Evolutionary conservation across 495 filamentous ascomycete species (phyloP), one percentile per base, ranked within the genome.

Genomic region (Aspergillus asperescens): DNA sequence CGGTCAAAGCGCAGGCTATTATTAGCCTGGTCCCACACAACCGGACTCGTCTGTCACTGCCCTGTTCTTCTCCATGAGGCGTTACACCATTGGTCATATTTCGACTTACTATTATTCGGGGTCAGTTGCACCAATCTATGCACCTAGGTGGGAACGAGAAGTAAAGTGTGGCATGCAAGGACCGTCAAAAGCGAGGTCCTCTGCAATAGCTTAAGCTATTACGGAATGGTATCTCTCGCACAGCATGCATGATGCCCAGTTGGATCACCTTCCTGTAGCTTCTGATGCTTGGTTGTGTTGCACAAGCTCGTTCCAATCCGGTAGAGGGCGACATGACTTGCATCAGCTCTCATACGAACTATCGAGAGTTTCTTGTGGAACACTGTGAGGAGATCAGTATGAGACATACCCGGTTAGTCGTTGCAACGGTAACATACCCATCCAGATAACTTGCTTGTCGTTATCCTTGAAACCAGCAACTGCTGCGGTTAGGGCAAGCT

Each of bases 191-290:
- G 32, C 32, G 4, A 35, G n/a, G n/a, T 16, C 32, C n/a, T 35
- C 32, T 35, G 32, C 32, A 16, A 35, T 35, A 35, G 32, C 10
- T 16, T n/a, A 16, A 35, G 32, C 32, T 16, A 3, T 5, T 35
- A 35, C 16, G 32, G 35, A 15, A 66, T 51, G 27, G 40, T 20
- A 23, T 22, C 10, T 3, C 13, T 35, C 27, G 24, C 35, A 51
- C 27, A 2, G 25, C 34, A 12, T 25, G 5, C 34, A 49, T 5
- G 10, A 7, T 32, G 28, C 20, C 29, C n/a, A 51, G 44, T 52
- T 39, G 39, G 27, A 35, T 35, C 18, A 12, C 7, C 19, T 35
- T 47, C 29, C 44, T 34, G 18, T 13, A 34, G 27, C 20, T 23
- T 41, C 20, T 19, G 12, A 15, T 29, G 15, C 8, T 13, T 37